Base-by-base conservation (phyloP, 345 rosid genomes). In the Gossypium herbaceum region DNA sequence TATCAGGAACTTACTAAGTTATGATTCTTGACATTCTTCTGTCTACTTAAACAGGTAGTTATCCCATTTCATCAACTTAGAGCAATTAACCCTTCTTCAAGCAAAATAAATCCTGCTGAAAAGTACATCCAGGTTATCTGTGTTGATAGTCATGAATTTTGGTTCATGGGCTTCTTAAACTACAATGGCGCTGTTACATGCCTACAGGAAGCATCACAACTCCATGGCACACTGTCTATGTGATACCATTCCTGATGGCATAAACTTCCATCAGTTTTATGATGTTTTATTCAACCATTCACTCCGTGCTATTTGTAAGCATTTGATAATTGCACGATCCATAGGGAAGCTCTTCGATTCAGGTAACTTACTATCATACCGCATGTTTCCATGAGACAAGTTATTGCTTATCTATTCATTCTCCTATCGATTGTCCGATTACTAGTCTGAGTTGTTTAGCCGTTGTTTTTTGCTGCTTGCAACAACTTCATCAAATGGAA, bases 91-190 rank as follows among this genome's bases (percentile, higher is more conserved):
- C 94, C 94, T 71, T 89, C 91, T 15, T 45, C 86, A 69, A 86
- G 86, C 78, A 77, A 71, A 50, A 76, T 71, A 73, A 87, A 88
- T 77, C 78, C 88, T 1, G 71, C 90, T 5, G 94, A 88, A 76
- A 89, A 88, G 76, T 89, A 89, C 75, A 79, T 89, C 56, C 94
- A 88, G 82, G 85, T 88, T 55, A 79, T 82, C 58, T 89, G 90
- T 6, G 81, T 82, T 19, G 94, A 89, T 55, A 82, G 82, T 72
- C 92, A 82, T 72, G 89, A 86, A 80, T 90, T 88, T 64, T 90
- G 90, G 92, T 88, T 88, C 84, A 88, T 90, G 91, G 90, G 91
- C 48, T 85, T 86, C 75, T 77, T 90, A 68, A 81, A 85, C 83
- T 88, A 86, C 60, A 52, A 73, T 2, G 85, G 81, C 11, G 90